Base-by-base conservation (phyloP, 1,284 basidiomycete species). In the Ceratobasidium sp. region DNA sequence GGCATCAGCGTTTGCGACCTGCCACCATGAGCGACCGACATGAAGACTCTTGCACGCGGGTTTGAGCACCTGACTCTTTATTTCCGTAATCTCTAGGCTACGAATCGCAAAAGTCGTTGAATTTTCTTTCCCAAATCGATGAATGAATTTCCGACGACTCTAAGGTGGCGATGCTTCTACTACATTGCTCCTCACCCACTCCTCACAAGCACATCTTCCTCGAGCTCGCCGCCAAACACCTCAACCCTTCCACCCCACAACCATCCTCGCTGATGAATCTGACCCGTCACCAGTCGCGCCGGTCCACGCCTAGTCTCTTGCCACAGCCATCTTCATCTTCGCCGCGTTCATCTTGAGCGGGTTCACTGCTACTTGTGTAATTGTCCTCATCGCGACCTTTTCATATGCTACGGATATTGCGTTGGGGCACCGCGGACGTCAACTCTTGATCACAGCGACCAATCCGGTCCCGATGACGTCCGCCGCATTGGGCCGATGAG, bases 401-500 rank as follows among this genome's bases (percentile, higher is more conserved):
- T 62, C 78, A 16, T 52, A 30, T 30, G 52, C 35, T 2, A 74
- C 71, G 14, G 65, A 66, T 10, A n/a, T 78, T 35, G 64, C 57
- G 1, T 59, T 41, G 20, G 64, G 76, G 33, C 71, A 73, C 62
- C 64, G 59, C 35, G 57, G 65, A 35, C 60, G 71, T 30, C 38
- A 27, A 12, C 41, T 67, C 70, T 30, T 74, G 23, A 46, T 46
- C n/a, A 50, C 48, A 3, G 27, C 27, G 27, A 60, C 41, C 65
- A 52, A 69, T 41, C 62, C 77, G 54, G 65, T 60, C 14, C 55
- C 77, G 16, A 52, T 54, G 54, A 30, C 2, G 27, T 30, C 85
- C 93, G 80, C 86, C 88, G 87, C 90, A 23, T 85, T 94, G 50
- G 88, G 90, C 78, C 89, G 92, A 75, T 86, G 95, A 77, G 89